A percentile compares a stretch with the other conserved stretches of the same genome.
These are phyloP conservation scores for Rhodotorula sp. DNA, from an alignment of 1,284 basidiomycete genomes.

Conservation along the genomic window DNA sequence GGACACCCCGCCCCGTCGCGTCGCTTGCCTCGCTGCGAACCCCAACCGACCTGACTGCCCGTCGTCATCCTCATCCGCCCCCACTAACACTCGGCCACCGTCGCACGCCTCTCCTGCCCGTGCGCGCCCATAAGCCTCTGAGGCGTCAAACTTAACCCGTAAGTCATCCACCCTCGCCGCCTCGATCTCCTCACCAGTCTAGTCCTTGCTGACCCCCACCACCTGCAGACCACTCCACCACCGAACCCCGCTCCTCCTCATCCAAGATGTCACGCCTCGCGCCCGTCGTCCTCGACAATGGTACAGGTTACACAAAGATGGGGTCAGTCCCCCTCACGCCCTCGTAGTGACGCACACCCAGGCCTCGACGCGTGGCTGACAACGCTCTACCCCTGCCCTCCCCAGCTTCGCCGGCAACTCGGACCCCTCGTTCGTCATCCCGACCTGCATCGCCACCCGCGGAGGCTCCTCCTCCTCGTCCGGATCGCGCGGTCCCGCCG, in stretches of 20 bases:
- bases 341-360: background rate
- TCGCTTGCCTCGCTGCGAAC: too few species aligned
- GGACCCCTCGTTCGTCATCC: conserved; percentile 96
- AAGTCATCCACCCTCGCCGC: too few species aligned
- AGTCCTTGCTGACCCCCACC: background rate
- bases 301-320: conserved; percentile 96
- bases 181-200: too few species aligned
- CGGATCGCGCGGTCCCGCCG: conserved; percentile 64
- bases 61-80: too few species aligned
- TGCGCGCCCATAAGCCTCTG: too few species aligned
- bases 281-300: conserved; percentile 86
- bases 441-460: conserved; percentile 90
- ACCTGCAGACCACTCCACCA: too few species aligned
- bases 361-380: too few species aligned
- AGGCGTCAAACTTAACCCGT: too few species aligned
- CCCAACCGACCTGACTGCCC: too few species aligned
- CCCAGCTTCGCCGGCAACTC: conserved; percentile 95
- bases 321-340: conserved; percentile 61
- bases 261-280: conserved; percentile 30
- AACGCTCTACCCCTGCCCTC: conserved; percentile 8
- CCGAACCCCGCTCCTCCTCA: background rate
- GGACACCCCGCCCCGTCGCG: too few species aligned
- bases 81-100: too few species aligned
- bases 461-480: conserved; percentile 41
- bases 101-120: too few species aligned